Evolutionary conservation across 257 asterid species (phyloP), one percentile per base, ranked within the genome.

Genomic region (Nicotiana knightiana): DNA sequence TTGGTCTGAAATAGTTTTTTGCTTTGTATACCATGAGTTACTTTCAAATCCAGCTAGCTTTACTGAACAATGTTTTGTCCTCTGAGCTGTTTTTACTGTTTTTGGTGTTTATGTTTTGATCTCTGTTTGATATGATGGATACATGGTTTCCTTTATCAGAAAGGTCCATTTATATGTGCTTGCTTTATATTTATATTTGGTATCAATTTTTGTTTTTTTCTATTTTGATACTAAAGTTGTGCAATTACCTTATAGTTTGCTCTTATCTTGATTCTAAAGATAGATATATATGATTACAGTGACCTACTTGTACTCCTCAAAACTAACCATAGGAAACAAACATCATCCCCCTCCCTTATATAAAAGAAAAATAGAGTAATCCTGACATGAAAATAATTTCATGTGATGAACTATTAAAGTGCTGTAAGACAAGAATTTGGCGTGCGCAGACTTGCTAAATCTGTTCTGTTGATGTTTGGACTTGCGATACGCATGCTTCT

Each of bases 21-120:
- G 81, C 43, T 64, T 87, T 59, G 84, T 82, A 84, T 80, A 64
- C 82, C 51, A 81, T 73, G 82, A 18, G 76, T 68, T 83, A 64
- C 62, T 43, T 83, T 43, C 32, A 68, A 33, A 54, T 77, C 80
- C 81, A 82, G 67, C 81, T 43, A 48, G 48, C 39, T 64, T 26
- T 30, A 1, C 79, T 76, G 62, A 81, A 79, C 67, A 61, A 58
- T 81, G 39, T 48, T n/a, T 32, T 24, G 70, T 59, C 35, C 59
- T 62, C 67, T 43, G 54, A 13, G 75, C 57, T 82, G 61, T 79
- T 58, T 84, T 84, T 80, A 58, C 87, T 82, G 86, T 73, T 63
- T 61, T 21, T 61, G 66, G 32, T 9, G 16, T 79, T 10, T 76
- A 82, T 83, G 67, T 32, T 28, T 1, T 13, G 80, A 55, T 43